These are phyloP conservation scores for Tuber borchii DNA, from an alignment of 495 filamentous ascomycete genomes.

Conservation along the genomic window DNA sequence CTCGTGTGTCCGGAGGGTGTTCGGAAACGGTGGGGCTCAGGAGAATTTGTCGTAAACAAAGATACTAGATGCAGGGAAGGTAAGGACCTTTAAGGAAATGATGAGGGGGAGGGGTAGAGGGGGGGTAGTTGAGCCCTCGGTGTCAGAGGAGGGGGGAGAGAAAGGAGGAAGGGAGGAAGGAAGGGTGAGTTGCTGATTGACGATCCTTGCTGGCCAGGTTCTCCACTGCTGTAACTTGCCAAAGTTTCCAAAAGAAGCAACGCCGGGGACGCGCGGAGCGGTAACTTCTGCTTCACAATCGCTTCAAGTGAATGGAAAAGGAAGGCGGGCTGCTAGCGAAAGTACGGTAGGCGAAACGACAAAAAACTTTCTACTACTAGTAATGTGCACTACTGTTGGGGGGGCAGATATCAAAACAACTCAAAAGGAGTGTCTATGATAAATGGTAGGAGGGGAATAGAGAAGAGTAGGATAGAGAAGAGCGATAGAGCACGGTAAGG, in stretches of 20 bases:
- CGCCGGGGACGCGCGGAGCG: conserved; percentile 24
- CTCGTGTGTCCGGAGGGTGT: conserved; percentile 5
- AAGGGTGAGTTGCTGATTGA: conserved; percentile 23
- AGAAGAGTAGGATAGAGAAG: not conserved
- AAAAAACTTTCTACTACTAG: not conserved
- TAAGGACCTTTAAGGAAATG: not conserved
- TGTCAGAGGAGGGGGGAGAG: conserved; percentile 12
- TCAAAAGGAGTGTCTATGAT: not conserved
- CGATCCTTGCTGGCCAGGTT: conserved; percentile 24
- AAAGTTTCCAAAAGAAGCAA: conserved; percentile 27
- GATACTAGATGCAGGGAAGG: not conserved
- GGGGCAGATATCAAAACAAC: not conserved
- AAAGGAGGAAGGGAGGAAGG: conserved; percentile 1
- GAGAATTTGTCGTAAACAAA: not conserved
- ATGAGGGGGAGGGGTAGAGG: conserved; percentile 6
- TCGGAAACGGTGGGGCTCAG: not conserved
- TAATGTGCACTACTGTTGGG: not conserved
- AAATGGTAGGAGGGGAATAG: not conserved
- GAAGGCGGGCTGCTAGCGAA: not conserved
- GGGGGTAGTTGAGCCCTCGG: not conserved
- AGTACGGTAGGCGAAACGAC: not conserved
- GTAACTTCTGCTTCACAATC: conserved; percentile 9
- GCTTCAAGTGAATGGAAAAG: not conserved
- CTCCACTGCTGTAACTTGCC: conserved; percentile 9
- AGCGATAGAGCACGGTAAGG: not conserved